phyloP scores from a whole-genome alignment of 2,329 filamentous ascomycete species.

The Tolypocladium tropicale region DNA sequence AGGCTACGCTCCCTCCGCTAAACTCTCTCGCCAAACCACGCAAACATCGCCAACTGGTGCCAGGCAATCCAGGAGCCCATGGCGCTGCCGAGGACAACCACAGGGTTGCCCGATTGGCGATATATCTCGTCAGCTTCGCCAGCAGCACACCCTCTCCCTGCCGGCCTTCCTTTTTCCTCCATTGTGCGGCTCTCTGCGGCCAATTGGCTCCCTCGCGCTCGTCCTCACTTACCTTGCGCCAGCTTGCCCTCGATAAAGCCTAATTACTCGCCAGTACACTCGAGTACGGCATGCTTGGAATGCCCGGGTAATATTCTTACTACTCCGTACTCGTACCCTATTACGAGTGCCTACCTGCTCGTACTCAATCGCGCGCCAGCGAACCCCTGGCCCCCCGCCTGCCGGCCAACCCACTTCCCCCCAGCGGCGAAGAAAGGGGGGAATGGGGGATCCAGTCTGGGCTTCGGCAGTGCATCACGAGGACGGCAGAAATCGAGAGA shows the following conservation, averaged over 20 bases:
- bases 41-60: not conserved
- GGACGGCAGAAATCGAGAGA: constrained; percentile 11
- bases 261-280: not conserved
- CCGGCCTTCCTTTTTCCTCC: too few species aligned
- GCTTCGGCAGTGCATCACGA: constrained; percentile 16
- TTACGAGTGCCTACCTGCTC: not conserved
- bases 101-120: not conserved
- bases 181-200: not conserved
- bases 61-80: not conserved
- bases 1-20: not conserved
- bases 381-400: not conserved
- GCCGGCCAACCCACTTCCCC: not conserved
- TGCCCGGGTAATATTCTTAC: too few species aligned
- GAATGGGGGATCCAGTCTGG: constrained; percentile 2
- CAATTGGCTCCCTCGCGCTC: not conserved
- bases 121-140: not conserved
- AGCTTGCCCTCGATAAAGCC: too few species aligned
- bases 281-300: not conserved
- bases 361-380: constrained; percentile 2
- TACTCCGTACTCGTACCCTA: too few species aligned
- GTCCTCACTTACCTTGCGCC: not conserved
- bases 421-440: not conserved
- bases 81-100: not conserved
- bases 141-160: not conserved
- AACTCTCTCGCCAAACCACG: not conserved